These are phyloP conservation scores for Trametes villosa DNA, from an alignment of 768 basidiomycete genomes.

Conservation along the genomic window DNA sequence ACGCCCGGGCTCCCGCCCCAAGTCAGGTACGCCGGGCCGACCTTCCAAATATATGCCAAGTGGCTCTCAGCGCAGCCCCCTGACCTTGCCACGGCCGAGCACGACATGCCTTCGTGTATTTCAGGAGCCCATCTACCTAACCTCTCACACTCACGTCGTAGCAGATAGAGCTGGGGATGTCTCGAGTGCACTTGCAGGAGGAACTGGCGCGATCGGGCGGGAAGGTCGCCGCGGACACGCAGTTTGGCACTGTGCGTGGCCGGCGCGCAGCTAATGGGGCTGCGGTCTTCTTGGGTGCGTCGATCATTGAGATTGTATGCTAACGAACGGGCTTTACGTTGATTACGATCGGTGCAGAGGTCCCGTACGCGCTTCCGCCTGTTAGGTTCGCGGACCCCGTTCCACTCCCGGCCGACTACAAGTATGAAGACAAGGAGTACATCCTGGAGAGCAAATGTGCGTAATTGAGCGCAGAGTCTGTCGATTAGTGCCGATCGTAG, in stretches of 20 bases:
- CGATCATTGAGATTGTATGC: background rate
- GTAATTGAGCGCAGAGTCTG: too few relatives aligned
- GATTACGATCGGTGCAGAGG: conserved; percentile 47
- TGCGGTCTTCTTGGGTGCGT: conserved; percentile 65
- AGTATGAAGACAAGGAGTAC: conserved; percentile 65
- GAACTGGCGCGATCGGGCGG: conserved; percentile 49
- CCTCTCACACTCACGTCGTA: background rate
- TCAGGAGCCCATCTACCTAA: background rate
- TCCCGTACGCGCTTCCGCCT: conserved; percentile 74
- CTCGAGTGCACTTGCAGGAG: conserved; percentile 54
- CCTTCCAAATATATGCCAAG: background rate
- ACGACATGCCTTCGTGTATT: too few relatives aligned
- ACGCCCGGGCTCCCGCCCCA: too few relatives aligned
- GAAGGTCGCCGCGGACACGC: conserved; percentile 56
- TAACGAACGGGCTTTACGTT: background rate
- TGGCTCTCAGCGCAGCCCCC: background rate
- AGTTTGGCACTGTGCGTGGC: conserved; percentile 59
- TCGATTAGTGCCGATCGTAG: too few relatives aligned
- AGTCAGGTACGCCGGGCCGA: too few relatives aligned
- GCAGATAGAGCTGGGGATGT: conserved; percentile 17
- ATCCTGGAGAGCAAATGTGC: conserved; percentile 60
- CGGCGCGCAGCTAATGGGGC: conserved; percentile 64
- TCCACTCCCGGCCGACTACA: conserved; percentile 55
- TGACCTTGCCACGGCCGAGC: background rate
- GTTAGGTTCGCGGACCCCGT: conserved; percentile 65